Evolutionary conservation across 2,329 filamentous ascomycete species (phyloP), one percentile per base, ranked within the genome.

Genomic region (Phyllosticta ampelicida): DNA sequence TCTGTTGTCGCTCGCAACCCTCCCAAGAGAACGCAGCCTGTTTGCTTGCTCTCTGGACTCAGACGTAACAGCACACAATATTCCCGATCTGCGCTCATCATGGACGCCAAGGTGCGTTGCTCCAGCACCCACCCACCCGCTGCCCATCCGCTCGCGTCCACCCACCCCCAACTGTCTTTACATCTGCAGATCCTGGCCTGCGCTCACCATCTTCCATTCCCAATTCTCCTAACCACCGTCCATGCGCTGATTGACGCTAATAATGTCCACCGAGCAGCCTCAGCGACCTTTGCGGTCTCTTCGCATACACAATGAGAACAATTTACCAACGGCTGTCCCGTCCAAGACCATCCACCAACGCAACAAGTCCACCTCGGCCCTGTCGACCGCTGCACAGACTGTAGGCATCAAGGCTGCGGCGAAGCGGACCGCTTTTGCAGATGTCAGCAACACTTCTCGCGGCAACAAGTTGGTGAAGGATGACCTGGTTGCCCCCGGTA

Each of bases 391-490:
- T 60, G 69, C 79, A 61, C 75, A 79, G 61, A 78, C 77, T 54
- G 78, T 75, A 60, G 78, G 77, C 48, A 73, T 85, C 63, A 89
- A 86, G 71, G 79, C 79, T 56, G 78, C 82, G 59, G 78, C 85
- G 58, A 94, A 91, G 76, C 85, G 90, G 64, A 84, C 85, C 62
- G 89, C 84, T 11, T 90, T 95, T 72, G 87, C 83, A 54, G 90
- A 95, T 70, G 81, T 94, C 61, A 94, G 87, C 77, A 92, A 91
- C 67, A 84, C 80, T 51, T 68, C 77, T 48, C 73, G 55, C 65
- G 67, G 51, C 66, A 65, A 26, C 28, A 68, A 62, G 65, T 67
- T 58, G 3, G 72, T 68, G 54, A 80, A 82, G 65, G 84, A 87
- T 69, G 84, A 86, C 65, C 76, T 76, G 44, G 75, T 74, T 55